A percentile compares a stretch with the other conserved stretches of the same genome.
These are phyloP conservation scores for Trichoderma koningii DNA, from an alignment of 2,329 filamentous ascomycete species.

Conservation along the genomic window DNA sequence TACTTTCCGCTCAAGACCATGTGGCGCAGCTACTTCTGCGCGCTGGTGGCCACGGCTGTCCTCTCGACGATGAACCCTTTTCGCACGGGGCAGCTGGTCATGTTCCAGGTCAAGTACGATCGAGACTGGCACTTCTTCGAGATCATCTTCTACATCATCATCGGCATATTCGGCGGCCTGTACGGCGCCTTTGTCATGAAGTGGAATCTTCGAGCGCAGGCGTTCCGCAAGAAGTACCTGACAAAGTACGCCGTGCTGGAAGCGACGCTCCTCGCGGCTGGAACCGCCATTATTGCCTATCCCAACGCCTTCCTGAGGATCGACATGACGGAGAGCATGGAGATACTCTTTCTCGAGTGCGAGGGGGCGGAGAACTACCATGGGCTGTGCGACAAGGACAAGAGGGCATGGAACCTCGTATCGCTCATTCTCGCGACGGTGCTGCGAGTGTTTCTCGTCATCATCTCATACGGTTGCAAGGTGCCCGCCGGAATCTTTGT, in stretches of 20 bases:
- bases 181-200: conserved; percentile 98
- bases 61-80: conserved; percentile 97
- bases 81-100: conserved; percentile 93
- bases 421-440: conserved; percentile 79
- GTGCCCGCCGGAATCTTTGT: conserved; percentile 98
- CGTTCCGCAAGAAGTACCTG: conserved; percentile 92
- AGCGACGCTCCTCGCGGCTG: conserved; percentile 76
- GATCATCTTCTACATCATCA: conserved; percentile 83
- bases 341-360: conserved; percentile 93
- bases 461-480: conserved; percentile 96
- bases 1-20: conserved; percentile 96
- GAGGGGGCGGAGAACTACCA: conserved; percentile 87
- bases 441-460: conserved; percentile 79
- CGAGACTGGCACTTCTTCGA: conserved; percentile 98
- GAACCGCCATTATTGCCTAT: conserved; percentile 91
- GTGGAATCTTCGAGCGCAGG: conserved; percentile 88
- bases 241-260: conserved; percentile 82
- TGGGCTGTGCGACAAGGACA: conserved; percentile 78
- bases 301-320: conserved; percentile 94
- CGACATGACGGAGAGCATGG: conserved; percentile 99
- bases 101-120: conserved; percentile 98
- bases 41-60: conserved; percentile 89
- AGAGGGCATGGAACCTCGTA: conserved; percentile 75
- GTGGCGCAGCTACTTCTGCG: conserved; percentile 98
- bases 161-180: conserved; percentile 89